A percentile compares a stretch with the other conserved stretches of the same genome.
Conservation (phyloP, 2,329 filamentous ascomycete genomes). For the Cucurbitaria berberidis region DNA sequence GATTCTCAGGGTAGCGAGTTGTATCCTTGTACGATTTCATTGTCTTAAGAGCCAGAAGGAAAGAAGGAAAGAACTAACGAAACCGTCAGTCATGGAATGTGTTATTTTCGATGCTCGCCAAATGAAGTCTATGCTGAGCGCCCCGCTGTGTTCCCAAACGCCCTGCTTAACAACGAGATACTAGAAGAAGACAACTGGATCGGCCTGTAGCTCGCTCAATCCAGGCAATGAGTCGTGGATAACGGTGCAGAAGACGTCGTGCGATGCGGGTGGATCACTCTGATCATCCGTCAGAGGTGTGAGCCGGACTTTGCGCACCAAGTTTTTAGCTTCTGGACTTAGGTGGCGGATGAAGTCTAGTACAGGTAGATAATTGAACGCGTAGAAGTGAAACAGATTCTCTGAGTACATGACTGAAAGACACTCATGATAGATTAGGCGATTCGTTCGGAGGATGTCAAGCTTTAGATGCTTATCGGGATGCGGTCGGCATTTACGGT, state of each 20-base stretch:
- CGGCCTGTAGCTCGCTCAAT: slow-evolving; percentile 45
- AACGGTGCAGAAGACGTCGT: slow-evolving; percentile 48
- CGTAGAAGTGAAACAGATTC: slow-evolving; percentile 49
- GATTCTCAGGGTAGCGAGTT: too few species aligned
- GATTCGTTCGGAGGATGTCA: slow-evolving; percentile 46
- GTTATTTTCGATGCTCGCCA: neutral
- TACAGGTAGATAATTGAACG: slow-evolving; percentile 49
- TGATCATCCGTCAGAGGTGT: slow-evolving; percentile 47
- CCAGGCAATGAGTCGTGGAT: slow-evolving; percentile 48
- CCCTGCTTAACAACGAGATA: neutral
- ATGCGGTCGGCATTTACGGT: slow-evolving; percentile 42
- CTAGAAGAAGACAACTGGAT: slow-evolving; percentile 47
- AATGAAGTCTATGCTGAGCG: slow-evolving; percentile 1
- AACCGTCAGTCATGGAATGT: neutral
- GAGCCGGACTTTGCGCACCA: slow-evolving; percentile 47
- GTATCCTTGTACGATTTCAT: neutral
- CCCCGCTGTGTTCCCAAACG: neutral
- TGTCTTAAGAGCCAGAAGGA: slow-evolving; percentile 3
- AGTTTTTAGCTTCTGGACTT: slow-evolving; percentile 46
- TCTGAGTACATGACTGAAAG: slow-evolving; percentile 49
- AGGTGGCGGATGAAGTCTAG: slow-evolving; percentile 49
- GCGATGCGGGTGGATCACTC: slow-evolving; percentile 42
- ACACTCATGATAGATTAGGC: slow-evolving; percentile 49
- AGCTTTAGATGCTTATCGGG: slow-evolving; percentile 42
- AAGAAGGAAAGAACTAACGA: neutral